phyloP scores from a whole-genome alignment of 352 stramenopile species.

The Phytophthora meadii region DNA sequence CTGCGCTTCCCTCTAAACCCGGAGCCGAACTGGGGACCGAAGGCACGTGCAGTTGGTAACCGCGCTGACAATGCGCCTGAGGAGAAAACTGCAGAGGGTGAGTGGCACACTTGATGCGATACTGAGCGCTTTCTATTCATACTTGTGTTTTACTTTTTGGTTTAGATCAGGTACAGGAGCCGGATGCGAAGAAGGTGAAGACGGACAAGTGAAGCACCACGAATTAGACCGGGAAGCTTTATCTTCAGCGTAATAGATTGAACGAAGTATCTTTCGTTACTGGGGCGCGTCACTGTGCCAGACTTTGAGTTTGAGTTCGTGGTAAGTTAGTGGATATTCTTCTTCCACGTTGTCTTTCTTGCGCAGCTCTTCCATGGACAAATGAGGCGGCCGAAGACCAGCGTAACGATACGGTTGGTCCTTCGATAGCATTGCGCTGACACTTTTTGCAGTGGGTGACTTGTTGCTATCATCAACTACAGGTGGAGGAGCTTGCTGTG shows the following conservation, averaged over 20 bases:
- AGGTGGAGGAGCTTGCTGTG: conserved; percentile 10
- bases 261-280: conserved; percentile 8
- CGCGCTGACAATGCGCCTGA: conserved; percentile 36
- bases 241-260: conserved; percentile 44
- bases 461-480: conserved; percentile 24
- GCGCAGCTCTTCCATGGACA: conserved; percentile 81
- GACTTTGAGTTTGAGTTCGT: conserved; percentile 87
- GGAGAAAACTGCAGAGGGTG: conserved; percentile 30
- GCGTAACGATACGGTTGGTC: conserved; percentile 79
- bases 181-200: conserved; percentile 85
- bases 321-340: conserved; percentile 88
- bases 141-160: conserved; percentile 20
- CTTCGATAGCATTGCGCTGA: conserved; percentile 58
- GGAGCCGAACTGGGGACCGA: conserved; percentile 97
- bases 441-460: conserved; percentile 36
- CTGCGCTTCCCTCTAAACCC: conserved; percentile 95
- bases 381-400: conserved; percentile 63
- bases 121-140: conserved; percentile 15
- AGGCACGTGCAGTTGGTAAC: conserved; percentile 88
- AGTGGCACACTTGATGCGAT: conserved; percentile 5
- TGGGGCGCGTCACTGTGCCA: conserved; percentile 60
- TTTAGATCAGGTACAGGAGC: conserved; percentile 54
- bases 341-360: conserved; percentile 89
- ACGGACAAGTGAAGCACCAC: conserved; percentile 45
- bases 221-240: conserved; percentile 30